Conservation (phyloP, 2,329 filamentous ascomycete genomes). For the Lecanicillium sp. region DNA sequence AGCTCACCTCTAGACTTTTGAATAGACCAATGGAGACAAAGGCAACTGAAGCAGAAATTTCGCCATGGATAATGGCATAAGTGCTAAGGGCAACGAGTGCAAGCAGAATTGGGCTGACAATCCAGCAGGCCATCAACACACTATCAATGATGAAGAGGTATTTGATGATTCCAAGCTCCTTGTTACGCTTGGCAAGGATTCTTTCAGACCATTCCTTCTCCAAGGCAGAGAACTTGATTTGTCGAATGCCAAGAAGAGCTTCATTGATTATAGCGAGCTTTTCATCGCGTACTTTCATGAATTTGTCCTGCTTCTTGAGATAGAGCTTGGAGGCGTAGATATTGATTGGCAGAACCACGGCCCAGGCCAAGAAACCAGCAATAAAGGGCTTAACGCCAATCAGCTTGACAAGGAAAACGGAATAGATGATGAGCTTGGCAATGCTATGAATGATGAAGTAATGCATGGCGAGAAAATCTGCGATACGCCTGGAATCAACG, state of each 20-base stretch:
- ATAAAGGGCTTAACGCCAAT: constrained; percentile 64
- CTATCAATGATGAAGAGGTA: constrained; percentile 56
- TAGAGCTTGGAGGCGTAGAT: constrained; percentile 58
- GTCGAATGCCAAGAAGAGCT: constrained; percentile 68
- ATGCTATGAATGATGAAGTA: constrained; percentile 55
- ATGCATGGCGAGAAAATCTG: constrained; percentile 60
- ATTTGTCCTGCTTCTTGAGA: constrained; percentile 51
- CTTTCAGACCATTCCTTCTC: constrained; percentile 68
- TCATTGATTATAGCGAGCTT: constrained; percentile 72
- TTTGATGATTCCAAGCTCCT: constrained; percentile 61
- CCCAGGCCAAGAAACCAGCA: constrained; percentile 56
- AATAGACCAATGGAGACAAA: constrained; percentile 74
- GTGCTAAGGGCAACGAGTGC: constrained; percentile 62
- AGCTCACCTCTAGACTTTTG: constrained; percentile 60
- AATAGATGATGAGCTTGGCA: constrained; percentile 56
- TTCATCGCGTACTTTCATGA: constrained; percentile 70
- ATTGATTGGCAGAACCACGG: constrained; percentile 60
- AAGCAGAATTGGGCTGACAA: constrained; percentile 64
- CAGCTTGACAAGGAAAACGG: constrained; percentile 57
- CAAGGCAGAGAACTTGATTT: constrained; percentile 77
- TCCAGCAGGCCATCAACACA: constrained; percentile 58
- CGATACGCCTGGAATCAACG: constrained; percentile 63
- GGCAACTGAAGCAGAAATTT: constrained; percentile 62
- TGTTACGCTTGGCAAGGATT: constrained; percentile 52
- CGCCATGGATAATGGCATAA: constrained; percentile 56